These are phyloP conservation scores for Lactarius indigo DNA, from an alignment of 768 basidiomycete genomes.

Conservation along the genomic window DNA sequence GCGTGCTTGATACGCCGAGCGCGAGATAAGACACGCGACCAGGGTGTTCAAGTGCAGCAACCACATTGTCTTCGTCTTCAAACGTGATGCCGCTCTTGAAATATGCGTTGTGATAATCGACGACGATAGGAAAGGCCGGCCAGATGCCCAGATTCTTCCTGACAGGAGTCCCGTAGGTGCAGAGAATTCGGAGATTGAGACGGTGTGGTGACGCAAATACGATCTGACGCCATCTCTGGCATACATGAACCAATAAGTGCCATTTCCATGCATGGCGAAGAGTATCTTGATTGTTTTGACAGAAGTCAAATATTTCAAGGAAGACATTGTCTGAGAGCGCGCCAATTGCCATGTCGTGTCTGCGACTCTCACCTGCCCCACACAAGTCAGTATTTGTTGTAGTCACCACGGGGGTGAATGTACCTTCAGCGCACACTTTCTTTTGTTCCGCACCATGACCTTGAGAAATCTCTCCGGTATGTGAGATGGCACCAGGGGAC, in stretches of 20 bases:
- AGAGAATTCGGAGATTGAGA: not conserved
- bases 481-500: not conserved
- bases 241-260: not conserved
- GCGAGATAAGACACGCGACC: not conserved
- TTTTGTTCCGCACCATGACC: not conserved
- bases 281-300: not conserved
- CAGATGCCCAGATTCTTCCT: not conserved
- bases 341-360: not conserved
- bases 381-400: not conserved
- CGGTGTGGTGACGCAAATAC: not conserved
- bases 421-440: not conserved
- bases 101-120: not conserved
- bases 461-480: not conserved
- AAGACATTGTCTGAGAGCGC: not conserved
- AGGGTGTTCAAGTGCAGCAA: not conserved
- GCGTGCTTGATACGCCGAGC: not conserved
- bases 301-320: not conserved
- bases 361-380: not conserved
- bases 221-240: not conserved
- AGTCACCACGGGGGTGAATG: not conserved
- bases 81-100: not conserved
- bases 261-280: not conserved
- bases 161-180: not conserved
- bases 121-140: not conserved
- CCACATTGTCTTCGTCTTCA: not conserved